Evolutionary conservation across 2,329 filamentous ascomycete genomes (phyloP).

Genomic region (Orbilia quercus): DNA sequence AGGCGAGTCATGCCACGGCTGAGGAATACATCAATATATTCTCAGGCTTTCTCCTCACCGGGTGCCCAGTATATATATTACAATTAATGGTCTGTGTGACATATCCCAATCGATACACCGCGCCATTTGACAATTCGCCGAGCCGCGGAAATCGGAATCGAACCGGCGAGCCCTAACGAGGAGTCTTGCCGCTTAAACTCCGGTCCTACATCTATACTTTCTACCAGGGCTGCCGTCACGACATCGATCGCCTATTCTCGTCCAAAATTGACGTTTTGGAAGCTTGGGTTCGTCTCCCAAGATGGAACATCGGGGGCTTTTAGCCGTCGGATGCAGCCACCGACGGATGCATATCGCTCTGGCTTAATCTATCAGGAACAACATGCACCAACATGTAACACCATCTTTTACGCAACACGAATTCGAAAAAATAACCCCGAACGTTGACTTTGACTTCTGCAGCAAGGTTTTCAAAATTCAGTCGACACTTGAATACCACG

Average conservation of each 20-base stretch:
- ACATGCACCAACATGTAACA: not conserved
- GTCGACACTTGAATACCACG: not conserved
- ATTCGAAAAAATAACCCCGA: no score
- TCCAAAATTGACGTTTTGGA: slow-evolving; percentile 13
- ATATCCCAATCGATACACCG: no score
- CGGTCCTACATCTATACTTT: not conserved
- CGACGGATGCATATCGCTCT: slow-evolving; percentile 25
- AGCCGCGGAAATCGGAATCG: no score
- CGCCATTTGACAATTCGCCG: slow-evolving; percentile 6
- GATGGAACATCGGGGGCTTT: slow-evolving; percentile 53
- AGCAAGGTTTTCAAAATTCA: not conserved
- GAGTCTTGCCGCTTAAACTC: not conserved
- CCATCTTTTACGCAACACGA: not conserved
- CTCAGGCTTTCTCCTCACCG: no score
- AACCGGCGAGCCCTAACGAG: not conserved
- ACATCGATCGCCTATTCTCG: not conserved
- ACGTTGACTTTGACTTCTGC: no score
- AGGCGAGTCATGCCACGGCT: no score
- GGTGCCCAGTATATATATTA: no score
- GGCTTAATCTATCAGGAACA: slow-evolving; percentile 1
- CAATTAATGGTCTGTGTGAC: no score
- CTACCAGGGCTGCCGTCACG: not conserved
- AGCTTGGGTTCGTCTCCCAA: slow-evolving; percentile 45
- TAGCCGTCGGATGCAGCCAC: slow-evolving; percentile 55
- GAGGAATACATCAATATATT: no score